Evolutionary conservation across 306 rosid species (phyloP).

Genomic region (Cyclanthera cordifolia): DNA sequence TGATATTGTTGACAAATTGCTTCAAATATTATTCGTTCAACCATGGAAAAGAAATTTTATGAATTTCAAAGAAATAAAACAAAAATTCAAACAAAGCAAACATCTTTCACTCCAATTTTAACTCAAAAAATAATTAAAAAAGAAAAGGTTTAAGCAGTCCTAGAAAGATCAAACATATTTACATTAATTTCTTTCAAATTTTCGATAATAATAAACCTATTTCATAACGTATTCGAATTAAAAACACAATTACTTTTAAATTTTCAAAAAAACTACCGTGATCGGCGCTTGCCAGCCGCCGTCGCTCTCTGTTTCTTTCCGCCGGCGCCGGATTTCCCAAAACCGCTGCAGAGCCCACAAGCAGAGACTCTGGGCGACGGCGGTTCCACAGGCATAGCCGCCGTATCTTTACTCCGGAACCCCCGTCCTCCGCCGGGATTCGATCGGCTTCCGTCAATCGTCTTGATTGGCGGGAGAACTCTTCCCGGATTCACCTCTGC

Average conservation of each 20-base stretch:
- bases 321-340: conserved; percentile 29
- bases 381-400: conserved; percentile 58
- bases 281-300: conserved; percentile 25
- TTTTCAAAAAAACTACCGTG: conserved; percentile 21
- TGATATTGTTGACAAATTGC: too few relatives aligned
- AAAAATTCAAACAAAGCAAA: background rate
- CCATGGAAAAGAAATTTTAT: too few relatives aligned
- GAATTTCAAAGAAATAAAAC: too few relatives aligned
- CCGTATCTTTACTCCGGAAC: conserved; percentile 42
- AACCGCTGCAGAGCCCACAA: conserved; percentile 52
- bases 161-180: background rate
- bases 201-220: background rate
- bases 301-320: conserved; percentile 28
- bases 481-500: conserved; percentile 11
- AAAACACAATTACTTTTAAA: too few relatives aligned
- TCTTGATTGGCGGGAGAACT: conserved; percentile 17
- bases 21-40: background rate
- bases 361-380: conserved; percentile 77
- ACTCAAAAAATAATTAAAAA: too few relatives aligned
- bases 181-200: background rate
- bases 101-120: too few relatives aligned
- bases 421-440: conserved; percentile 35
- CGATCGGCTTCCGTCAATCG: conserved; percentile 12
- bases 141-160: too few relatives aligned
- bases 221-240: background rate